Evolutionary conservation across 2,329 filamentous ascomycete species (phyloP).

Genomic region (Fonsecaea erecta): DNA sequence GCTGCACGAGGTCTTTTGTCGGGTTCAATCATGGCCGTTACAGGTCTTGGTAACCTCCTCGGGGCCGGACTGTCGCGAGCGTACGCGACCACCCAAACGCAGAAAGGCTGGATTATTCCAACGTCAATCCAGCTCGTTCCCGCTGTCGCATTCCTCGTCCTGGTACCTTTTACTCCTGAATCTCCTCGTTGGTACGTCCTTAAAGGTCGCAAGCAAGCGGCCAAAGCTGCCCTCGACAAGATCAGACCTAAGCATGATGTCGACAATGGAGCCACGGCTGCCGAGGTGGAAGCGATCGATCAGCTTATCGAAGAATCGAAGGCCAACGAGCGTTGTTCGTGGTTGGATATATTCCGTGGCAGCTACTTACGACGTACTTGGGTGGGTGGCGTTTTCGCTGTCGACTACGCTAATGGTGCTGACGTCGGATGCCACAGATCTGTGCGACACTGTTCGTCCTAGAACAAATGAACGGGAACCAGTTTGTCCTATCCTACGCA

Average conservation of each 20-base stretch:
- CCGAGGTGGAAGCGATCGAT: constrained; percentile 4
- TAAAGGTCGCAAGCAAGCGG: background rate
- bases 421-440: background rate
- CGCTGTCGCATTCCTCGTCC: background rate
- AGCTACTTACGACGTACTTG: constrained; percentile 1
- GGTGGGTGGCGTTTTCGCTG: too few relatives aligned
- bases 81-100: background rate
- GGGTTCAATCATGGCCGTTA: background rate
- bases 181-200: constrained; percentile 1
- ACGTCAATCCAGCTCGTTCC: background rate
- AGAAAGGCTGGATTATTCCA: background rate
- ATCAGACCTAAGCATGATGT: background rate
- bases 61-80: background rate
- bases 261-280: constrained; percentile 3
- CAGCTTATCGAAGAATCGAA: background rate
- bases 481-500: background rate
- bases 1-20: background rate
- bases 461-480: background rate
- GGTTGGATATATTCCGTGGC: constrained; percentile 9
- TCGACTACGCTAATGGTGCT: too few relatives aligned
- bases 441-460: background rate
- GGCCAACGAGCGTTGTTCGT: background rate
- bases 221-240: background rate
- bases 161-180: background rate
- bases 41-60: background rate